Evolutionary conservation across 108 stramenopile genomes (phyloP), one percentile per base, ranked within the genome.

Genomic region (Seminavis robusta): DNA sequence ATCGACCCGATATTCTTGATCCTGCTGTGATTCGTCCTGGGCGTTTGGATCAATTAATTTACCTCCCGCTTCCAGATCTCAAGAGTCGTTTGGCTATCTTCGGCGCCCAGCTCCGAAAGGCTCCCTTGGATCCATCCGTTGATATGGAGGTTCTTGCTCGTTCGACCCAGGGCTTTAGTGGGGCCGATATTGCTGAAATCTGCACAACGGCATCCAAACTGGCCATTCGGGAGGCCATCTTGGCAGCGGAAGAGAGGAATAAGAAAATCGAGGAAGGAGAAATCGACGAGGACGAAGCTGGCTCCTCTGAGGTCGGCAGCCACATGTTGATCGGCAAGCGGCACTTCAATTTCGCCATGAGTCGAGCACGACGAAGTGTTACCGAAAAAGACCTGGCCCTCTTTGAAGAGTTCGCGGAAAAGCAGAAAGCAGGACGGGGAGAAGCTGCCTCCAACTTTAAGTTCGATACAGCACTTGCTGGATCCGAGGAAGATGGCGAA

Each of bases 11-110:
- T 77, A 96, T 98, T 63, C 59, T 99, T 40, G 99, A 99, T 65
- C 95, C 89, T 41, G 98, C 94, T 57, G 83, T 99, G 74, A 98
- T 96, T 69, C 95, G 99, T 56, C 98, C 99, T 25, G 99, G 99
- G 11, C 97, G 98, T 50, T 71, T 99, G 39, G 98, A 98, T 80
- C 99, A 98, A 71, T 88, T 98, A 5, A 98, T 99, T 70, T 97
- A 98, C 80, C 96, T 98, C 54, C 97, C 98, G 1, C 79, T 99
- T 25, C 98, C 97, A 25, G 98, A 99, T 52, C 47, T 48, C 9
- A 89, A 86, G 25, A 93, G 94, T 42, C 83, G 97, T 20, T 56
- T 87, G 40, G 76, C 87, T 34, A 97, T 99, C 67, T 98, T 99
- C 88, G 88, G 93, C 64, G 99, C 99, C 5, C 88, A 91, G 43